phyloP scores from a whole-genome alignment of 106 monocot species.

The Dioscorea zingiberensis region DNA sequence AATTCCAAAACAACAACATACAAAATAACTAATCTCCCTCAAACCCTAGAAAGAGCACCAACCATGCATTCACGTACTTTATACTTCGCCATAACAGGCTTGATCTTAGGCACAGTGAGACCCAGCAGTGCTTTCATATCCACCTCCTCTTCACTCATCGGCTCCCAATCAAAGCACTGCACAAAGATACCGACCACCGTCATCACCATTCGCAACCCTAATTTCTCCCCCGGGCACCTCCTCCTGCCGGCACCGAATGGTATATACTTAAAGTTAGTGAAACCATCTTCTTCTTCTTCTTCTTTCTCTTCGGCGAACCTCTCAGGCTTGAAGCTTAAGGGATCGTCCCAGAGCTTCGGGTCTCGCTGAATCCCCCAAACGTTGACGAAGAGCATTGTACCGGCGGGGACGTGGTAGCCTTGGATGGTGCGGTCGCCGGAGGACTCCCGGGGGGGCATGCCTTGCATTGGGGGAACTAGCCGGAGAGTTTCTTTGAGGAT shows the following conservation, averaged over 20 bases:
- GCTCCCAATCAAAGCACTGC: constrained; percentile 42
- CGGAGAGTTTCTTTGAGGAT: constrained; percentile 30
- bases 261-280: neutral
- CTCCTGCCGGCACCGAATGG: constrained; percentile 39
- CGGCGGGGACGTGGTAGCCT: constrained; percentile 19
- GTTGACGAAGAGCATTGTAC: constrained; percentile 35
- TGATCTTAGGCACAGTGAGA: constrained; percentile 14
- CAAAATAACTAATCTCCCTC: no score
- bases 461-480: constrained; percentile 20
- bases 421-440: constrained; percentile 18
- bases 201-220: constrained; percentile 6
- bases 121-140: constrained; percentile 21
- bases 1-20: no score
- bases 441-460: constrained; percentile 24
- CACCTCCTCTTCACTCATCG: constrained; percentile 4
- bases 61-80: constrained; percentile 1
- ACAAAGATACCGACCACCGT: constrained; percentile 14
- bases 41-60: neutral
- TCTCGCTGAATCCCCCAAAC: constrained; percentile 28
- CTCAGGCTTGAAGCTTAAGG: constrained; percentile 27
- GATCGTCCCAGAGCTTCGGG: constrained; percentile 21
- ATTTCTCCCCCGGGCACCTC: constrained; percentile 27
- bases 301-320: constrained; percentile 15
- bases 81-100: constrained; percentile 12
- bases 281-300: neutral